Percentiles rank a stretch among this genome's conserved stretches.
phyloP scores from a whole-genome alignment of 192 early-diverging fungal species.

The Backusella psychrophila region DNA sequence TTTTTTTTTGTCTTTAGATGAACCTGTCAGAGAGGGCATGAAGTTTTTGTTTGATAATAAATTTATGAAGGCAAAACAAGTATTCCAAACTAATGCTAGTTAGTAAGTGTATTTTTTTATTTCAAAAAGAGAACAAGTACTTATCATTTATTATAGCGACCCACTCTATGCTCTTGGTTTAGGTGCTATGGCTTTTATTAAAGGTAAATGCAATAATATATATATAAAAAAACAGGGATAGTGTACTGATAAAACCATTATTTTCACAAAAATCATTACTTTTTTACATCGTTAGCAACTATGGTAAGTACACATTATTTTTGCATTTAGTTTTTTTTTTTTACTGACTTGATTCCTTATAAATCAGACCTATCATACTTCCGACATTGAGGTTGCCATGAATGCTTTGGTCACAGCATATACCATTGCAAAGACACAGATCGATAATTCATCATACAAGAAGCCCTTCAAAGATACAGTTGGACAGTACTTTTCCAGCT shows the following conservation, averaged over 20 bases:
- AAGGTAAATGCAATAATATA: constrained; percentile 37
- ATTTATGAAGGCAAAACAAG: constrained; percentile 47
- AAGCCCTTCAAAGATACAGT: constrained; percentile 25
- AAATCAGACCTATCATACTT: constrained; percentile 44
- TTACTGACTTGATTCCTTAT: neutral
- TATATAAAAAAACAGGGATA: neutral
- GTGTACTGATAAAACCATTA: neutral
- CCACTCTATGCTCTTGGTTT: constrained; percentile 53
- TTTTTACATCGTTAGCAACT: constrained; percentile 11
- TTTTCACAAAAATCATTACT: neutral
- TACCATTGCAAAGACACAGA: constrained; percentile 46
- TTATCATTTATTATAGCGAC: constrained; percentile 21
- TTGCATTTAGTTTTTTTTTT: neutral
- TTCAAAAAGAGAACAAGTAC: neutral
- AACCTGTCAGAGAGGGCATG: constrained; percentile 27
- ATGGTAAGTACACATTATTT: constrained; percentile 15
- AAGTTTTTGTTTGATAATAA: constrained; percentile 51
- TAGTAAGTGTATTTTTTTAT: constrained; percentile 18
- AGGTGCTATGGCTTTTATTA: constrained; percentile 51
- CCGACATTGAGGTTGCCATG: constrained; percentile 46
- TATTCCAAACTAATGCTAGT: constrained; percentile 47
- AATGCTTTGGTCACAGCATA: constrained; percentile 37
- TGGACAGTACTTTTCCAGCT: constrained; percentile 38
- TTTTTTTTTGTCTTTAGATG: constrained; percentile 16
- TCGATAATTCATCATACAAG: constrained; percentile 43